Conservation (phyloP, 129 eudicot species). For the Apium graveolens region DNA sequence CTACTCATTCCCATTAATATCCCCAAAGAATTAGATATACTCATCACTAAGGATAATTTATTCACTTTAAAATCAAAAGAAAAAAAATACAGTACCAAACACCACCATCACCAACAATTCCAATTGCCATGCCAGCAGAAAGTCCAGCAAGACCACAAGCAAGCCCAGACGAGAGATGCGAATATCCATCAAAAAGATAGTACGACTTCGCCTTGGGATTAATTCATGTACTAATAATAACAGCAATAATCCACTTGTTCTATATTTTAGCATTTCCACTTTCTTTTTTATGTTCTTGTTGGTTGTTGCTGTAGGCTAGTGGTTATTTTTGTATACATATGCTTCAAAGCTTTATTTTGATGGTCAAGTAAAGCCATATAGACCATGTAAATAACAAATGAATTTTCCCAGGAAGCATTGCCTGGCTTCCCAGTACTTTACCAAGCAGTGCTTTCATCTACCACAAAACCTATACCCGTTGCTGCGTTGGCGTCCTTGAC, state of each 20-base stretch:
- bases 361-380: not conserved
- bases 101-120: conserved; percentile 59
- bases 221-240: conserved; percentile 45
- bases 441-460: conserved; percentile 68
- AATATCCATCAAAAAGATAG: conserved; percentile 52
- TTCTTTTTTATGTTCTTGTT: not conserved
- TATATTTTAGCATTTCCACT: not conserved
- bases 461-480: conserved; percentile 72
- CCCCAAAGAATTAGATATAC: no score
- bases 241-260: conserved; percentile 14
- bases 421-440: conserved; percentile 44
- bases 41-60: not conserved
- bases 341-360: not conserved
- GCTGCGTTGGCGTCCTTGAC: conserved; percentile 70
- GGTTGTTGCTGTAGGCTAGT: not conserved
- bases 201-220: conserved; percentile 57
- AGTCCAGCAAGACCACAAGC: conserved; percentile 34
- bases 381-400: not conserved
- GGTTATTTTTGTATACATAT: not conserved
- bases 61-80: not conserved
- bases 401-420: conserved; percentile 48
- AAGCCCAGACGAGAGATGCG: conserved; percentile 53
- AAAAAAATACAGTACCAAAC: conserved; percentile 35
- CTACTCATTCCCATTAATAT: no score
- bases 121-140: conserved; percentile 50